Evolutionary conservation across 306 rosid species (phyloP), one percentile per base, ranked within the genome.

Genomic region (Glycine latifolia): DNA sequence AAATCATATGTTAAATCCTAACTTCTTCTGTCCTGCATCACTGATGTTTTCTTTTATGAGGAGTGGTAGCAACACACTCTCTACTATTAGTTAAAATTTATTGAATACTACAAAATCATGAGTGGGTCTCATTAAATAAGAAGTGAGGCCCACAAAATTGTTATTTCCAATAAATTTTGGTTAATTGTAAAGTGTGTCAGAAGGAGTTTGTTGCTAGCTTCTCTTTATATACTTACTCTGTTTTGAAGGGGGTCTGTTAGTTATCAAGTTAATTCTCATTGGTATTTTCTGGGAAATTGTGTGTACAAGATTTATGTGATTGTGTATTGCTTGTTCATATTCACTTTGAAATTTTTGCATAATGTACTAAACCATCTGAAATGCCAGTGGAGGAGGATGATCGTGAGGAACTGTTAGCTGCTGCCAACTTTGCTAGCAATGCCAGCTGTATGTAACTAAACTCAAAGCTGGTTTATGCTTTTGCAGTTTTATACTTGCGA

Each of bases 351-450:
- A 35, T 56, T 50, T 48, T 58, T 60, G 49, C 33, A 71, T 77
- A 14, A 79, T 75, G 71, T 81, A 60, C 48, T 74, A 10, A 76
- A 66, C 75, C 68, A 35, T 84, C 65, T 86, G 77, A 84, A 76
- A 48, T 86, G 83, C 58, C 85, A 92, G 97, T 92, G 62, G 97
- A 86, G 77, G 97, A 86, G 76, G 91, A 87, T 87, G 97, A 94
- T 79, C 87, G 59, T 11, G 94, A 88, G 82, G 97, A 94, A 81
- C 91, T 92, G 55, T 76, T 88, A 73, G 85, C 78, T 78, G 98
- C 98, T 80, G 95, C 94, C 54, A 86, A 82, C 75, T 86, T 75
- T 90, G 95, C 98, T 37, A 81, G 89, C 81, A 89, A 83, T 79
- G 87, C 90, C 58, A 89, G 90, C 71, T 55, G 98, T 94, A 89